Base-by-base conservation (phyloP, 2,329 filamentous ascomycete species). In the Sclerotinia nivalis region DNA sequence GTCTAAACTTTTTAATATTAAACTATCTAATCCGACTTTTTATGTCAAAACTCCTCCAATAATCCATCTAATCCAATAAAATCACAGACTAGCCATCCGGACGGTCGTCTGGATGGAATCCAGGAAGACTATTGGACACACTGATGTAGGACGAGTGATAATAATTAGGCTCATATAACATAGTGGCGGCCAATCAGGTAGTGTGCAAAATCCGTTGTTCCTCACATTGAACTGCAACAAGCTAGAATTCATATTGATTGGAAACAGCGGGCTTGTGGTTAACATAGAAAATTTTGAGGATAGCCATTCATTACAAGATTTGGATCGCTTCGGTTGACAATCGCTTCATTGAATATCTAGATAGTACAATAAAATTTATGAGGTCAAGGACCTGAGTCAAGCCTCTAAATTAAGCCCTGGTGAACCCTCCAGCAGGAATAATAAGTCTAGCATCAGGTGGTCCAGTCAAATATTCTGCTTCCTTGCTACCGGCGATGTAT, bases 361-460 rank as follows among this genome's bases (percentile, higher is more conserved):
- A 59, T n/a, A 45, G 37, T 40, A 49, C 28, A 47, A 50, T 37
- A 37, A 20, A 37, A n/a, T 7, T 37, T 9, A 50, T 25, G 22
- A 62, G 72, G 86, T 12, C 13, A 25, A 62, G 13, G 12, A 34
- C n/a, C 43, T 18, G 1, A 40, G n/a, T 10, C 4, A n/a, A 15
- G 8, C 22, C 34, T 22, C 13, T 43, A 13, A 18, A 59, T 43
- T 40, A 59, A 59, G 7, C n/a, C 15, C 60, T 37, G 47, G 15
- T 64, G 45, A 64, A 64, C 20, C 60, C 60, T 64, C 45, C 60
- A 25, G 45, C 45, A 28, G 60, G 45, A 40, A n/a, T 64, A 9
- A 64, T n/a, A 12, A 50, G 8, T 52, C 31, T 25, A 20, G 50
- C 2, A 12, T 64, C 60, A 12, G 60, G 60, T 52, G 47, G 60